phyloP scores from a whole-genome alignment of 352 stramenopile genomes.

The Phytophthora litchii region DNA sequence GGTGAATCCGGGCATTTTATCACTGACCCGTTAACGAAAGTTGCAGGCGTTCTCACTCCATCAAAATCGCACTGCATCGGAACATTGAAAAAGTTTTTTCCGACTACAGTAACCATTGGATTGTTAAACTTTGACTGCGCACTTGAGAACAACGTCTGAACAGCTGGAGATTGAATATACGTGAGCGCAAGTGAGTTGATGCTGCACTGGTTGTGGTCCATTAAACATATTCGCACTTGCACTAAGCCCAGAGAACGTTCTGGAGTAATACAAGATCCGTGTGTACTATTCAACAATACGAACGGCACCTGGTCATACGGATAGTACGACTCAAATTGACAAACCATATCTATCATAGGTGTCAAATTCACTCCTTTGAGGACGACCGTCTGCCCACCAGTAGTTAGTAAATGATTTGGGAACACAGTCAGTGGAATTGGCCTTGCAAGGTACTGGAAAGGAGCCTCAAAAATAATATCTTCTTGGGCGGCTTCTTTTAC shows the following conservation, averaged over 20 bases:
- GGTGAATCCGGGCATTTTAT: slow-evolving; percentile 9
- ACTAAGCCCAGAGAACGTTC: slow-evolving; percentile 33
- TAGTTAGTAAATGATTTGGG: slow-evolving; percentile 10
- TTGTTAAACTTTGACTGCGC: background rate
- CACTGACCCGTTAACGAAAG: slow-evolving; percentile 22
- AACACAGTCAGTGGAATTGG: slow-evolving; percentile 14
- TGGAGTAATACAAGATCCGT: slow-evolving; percentile 39
- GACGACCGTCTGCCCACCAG: slow-evolving; percentile 22
- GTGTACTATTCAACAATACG: slow-evolving; percentile 33
- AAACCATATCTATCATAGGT: slow-evolving; percentile 11
- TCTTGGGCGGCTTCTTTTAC: slow-evolving; percentile 35
- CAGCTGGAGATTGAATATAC: slow-evolving; percentile 16
- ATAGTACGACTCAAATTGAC: slow-evolving; percentile 32
- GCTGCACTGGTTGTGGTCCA: slow-evolving; percentile 23
- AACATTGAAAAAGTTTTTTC: slow-evolving; percentile 24
- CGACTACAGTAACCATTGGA: slow-evolving; percentile 6
- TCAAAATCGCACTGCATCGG: slow-evolving; percentile 25
- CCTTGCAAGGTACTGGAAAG: slow-evolving; percentile 28
- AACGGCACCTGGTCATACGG: slow-evolving; percentile 28
- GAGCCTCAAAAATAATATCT: slow-evolving; percentile 28
- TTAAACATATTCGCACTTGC: slow-evolving; percentile 40
- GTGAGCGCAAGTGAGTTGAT: slow-evolving; percentile 17
- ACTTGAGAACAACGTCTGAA: slow-evolving; percentile 8
- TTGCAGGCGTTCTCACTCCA: slow-evolving; percentile 8
- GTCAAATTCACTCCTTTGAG: slow-evolving; percentile 19